Conservation (phyloP, 176 grass and related monocot genomes). For the Oryza meridionalis region DNA sequence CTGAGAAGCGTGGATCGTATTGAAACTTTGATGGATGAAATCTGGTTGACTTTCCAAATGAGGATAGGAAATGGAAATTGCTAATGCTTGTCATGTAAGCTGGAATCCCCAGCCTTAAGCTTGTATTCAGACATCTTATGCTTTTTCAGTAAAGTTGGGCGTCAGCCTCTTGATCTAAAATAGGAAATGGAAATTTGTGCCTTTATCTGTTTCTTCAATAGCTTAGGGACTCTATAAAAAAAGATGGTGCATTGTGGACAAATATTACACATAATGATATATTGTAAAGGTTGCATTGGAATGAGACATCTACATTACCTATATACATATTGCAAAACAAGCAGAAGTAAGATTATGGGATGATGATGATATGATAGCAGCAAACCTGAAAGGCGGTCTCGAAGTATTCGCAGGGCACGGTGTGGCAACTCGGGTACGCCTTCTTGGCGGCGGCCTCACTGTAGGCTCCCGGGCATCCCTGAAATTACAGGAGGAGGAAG, state of each 20-base stretch:
- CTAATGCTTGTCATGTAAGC: no score
- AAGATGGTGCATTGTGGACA: not conserved
- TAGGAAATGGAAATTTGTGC: not conserved
- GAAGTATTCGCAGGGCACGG: constrained; percentile 80
- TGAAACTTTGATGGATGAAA: not conserved
- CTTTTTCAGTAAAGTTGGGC: no score
- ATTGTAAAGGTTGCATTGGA: not conserved
- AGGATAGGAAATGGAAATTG: not conserved
- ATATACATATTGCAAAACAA: not conserved
- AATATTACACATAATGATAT: not conserved
- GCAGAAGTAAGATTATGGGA: not conserved
- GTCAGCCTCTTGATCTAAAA: not conserved
- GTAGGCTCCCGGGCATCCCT: constrained; percentile 73
- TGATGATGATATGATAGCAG: no score
- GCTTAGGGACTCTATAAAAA: not conserved
- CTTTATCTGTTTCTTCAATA: not conserved
- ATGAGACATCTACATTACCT: not conserved
- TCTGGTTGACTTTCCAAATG: not conserved
- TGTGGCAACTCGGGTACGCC: constrained; percentile 76
- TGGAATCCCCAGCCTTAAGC: no score
- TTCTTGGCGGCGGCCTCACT: constrained; percentile 82
- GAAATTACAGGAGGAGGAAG: not conserved
- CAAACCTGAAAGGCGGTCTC: constrained; percentile 71
- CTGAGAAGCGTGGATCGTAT: not conserved
- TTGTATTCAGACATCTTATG: no score